Base-by-base conservation (phyloP, 2,329 filamentous ascomycete genomes). In the Fusarium avenaceum region DNA sequence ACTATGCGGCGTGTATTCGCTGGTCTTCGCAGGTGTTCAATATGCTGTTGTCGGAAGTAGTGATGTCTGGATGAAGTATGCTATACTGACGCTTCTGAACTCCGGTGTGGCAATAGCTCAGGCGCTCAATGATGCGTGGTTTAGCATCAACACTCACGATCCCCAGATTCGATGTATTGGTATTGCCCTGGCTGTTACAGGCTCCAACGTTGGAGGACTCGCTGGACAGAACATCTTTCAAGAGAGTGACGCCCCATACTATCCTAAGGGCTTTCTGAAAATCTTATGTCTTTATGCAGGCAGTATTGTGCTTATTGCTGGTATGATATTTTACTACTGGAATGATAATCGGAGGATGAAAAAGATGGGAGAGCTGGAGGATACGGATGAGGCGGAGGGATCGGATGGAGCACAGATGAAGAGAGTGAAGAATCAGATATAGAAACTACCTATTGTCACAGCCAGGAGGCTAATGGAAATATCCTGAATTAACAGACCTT, bases 251-350 rank as follows among this genome's bases (percentile, higher is more conserved):
- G 57, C 55, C 0, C 57, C 57, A 5, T 60, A 61, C 7, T 61
- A 61, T 0, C 26, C 17, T 0, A 40, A 61, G 0, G 57, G 57
- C 0, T 61, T 61, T 10, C 20, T 61, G 0, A 61, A 61, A n/a
- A 52, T 61, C 0, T 3, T 61, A 2, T 61, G 55, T 11, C 44
- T 61, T 7, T 61, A 61, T 11, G 57, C 57, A 2, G 45, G 24
- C 2, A 61, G 57, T 7, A 60, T 61, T 33, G 10, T 60, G 2
- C 57, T 61, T 2, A 50, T 61, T 3, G 32, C 57, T 6, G 57
- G 55, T 2, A 61, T 61, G 57, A 61, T 52, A 19, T 17, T 60
- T 2, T 61, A 52, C 6, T 61, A 61, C 7, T 61, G 57, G 57
- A 45, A 53, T n/a, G 55, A 61, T 1, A 61, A 61, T 0, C 40